Evolutionary conservation across 2,329 filamentous ascomycete genomes (phyloP), one percentile per base, ranked within the genome.

Genomic region (Aurifilum marmelostoma): DNA sequence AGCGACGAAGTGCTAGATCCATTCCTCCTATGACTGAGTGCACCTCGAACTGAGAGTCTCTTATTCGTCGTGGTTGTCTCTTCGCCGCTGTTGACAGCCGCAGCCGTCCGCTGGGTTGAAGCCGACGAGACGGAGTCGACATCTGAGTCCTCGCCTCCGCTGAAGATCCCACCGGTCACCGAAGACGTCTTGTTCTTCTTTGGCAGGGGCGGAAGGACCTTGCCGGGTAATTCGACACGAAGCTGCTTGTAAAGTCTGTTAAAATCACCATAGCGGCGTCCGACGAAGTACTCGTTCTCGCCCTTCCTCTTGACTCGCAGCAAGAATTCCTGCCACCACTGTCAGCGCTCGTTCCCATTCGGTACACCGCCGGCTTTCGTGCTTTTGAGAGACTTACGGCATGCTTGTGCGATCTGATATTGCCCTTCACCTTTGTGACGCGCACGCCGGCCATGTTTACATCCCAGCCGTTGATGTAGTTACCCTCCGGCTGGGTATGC

Each of bases 381-480:
- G n/a, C n/a, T n/a, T 11, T n/a, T 16, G 21, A 47, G 8, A 39
- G 29, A 82, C 90, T 80, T 82, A 93, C 92, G 66, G 96, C 93
- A 83, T 98, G 95, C 75, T 94, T 92, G 78, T 97, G 96, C 75
- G 96, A 90, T 69, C 95, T 86, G 37, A 98, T 89, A 70, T 93
- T 97, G 76, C 94, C 89, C 84, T 95, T 97, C 65, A 94, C 85
- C 9, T 89, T 90, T 2, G 88, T 91, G 34, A 93, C 89, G 71
- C 94, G 88, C 63, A 98, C 96, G 54, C 91, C 94, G 14, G 95
- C 93, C 63, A 99, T 91, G 77, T 99, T 99, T 73, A 97, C 89
- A 78, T 98, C 96, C 96, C 96, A 98, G 39, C 94, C 93, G 77
- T 99, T 95, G 75, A 97, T 92, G 72, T 90, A 91, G 79, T 97